Base-by-base conservation (phyloP, 2,329 filamentous ascomycete genomes). In the Lasiodiplodia theobromae region DNA sequence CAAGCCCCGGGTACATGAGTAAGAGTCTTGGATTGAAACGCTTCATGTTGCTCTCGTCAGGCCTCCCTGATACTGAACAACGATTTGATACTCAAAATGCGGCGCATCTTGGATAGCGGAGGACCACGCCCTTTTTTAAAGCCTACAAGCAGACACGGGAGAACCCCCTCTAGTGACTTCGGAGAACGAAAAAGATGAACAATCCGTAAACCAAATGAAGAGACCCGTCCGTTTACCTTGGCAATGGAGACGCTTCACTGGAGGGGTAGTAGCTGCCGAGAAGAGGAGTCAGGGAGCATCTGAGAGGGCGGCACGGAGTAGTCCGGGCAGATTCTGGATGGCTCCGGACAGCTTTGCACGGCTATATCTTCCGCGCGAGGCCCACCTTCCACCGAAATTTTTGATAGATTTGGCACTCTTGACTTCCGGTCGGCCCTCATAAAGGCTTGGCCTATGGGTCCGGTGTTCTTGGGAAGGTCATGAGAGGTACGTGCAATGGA, bases 281-380 rank as follows among this genome's bases (percentile, higher is more conserved):
- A 4, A 11, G 21, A 28, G 38, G 34, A 40, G 54, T 57, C 54
- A 40, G 31, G 18, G 31, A 38, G 1, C 31, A n/a, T 31, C 11
- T 37, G 31, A 21, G 31, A n/a, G 28, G 12, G 31, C 54, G 18
- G 31, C 51, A 57, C 54, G 34, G 34, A 40, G 54, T 57, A 57
- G 54, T 40, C 54, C 34, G 54, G 14, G 16, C 51, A 28, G 51
- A 34, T 25, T 31, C 51, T 53, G 51, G 51, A 28, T 53, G 23
- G 51, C 51, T 53, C 51, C 51, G 51, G 23, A 31, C 5, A 23
- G 21, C 11, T 25, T 21, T 18, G 11, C 51, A 53, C 51, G 51
- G 23, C 51, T 53, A 53, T 53, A 53, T 53, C 21, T 53, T 53
- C 51, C 51, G 51, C 23, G 51, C 51, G 11, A 28, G 51, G 51